Percentiles rank a stretch among this genome's conserved stretches.
Conservation (phyloP, 345 rosid genomes). For the Hirschfeldia incana region DNA sequence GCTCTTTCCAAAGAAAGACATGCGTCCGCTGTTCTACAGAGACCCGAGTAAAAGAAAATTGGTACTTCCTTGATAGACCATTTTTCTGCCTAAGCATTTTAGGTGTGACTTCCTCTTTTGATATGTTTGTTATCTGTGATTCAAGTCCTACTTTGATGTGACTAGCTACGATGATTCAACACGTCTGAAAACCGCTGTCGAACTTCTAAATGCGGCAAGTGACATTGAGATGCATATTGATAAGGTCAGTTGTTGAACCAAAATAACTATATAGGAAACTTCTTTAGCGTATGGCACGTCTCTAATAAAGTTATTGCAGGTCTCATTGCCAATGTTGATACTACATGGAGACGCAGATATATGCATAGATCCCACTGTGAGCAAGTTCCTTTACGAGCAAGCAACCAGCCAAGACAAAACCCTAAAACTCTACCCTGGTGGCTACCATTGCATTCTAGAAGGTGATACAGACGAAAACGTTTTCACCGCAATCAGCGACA, state of each 20-base stretch:
- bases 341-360: conserved; percentile 88
- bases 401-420: conserved; percentile 87
- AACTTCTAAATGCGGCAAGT: conserved; percentile 69
- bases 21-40: conserved; percentile 67
- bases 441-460: conserved; percentile 91
- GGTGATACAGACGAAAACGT: conserved; percentile 83
- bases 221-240: conserved; percentile 68
- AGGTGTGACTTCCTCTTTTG: neutral
- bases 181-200: conserved; percentile 73
- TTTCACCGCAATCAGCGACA: conserved; percentile 56
- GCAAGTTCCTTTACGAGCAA: conserved; percentile 72
- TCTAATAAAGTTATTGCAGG: conserved; percentile 16
- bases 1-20: conserved; percentile 73
- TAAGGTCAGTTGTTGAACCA: conserved; percentile 42
- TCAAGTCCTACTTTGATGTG: conserved; percentile 77
- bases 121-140: conserved; percentile 20
- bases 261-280: neutral
- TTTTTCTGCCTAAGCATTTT: neutral
- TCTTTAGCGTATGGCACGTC: neutral
- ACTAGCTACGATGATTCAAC: conserved; percentile 57
- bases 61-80: conserved; percentile 39
- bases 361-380: conserved; percentile 80
- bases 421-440: conserved; percentile 74
- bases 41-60: conserved; percentile 66
- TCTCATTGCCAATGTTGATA: conserved; percentile 77